Percentiles rank a stretch among this genome's conserved stretches.
phyloP scores from a whole-genome alignment of 306 rosid species.

The Sicyos edulis region DNA sequence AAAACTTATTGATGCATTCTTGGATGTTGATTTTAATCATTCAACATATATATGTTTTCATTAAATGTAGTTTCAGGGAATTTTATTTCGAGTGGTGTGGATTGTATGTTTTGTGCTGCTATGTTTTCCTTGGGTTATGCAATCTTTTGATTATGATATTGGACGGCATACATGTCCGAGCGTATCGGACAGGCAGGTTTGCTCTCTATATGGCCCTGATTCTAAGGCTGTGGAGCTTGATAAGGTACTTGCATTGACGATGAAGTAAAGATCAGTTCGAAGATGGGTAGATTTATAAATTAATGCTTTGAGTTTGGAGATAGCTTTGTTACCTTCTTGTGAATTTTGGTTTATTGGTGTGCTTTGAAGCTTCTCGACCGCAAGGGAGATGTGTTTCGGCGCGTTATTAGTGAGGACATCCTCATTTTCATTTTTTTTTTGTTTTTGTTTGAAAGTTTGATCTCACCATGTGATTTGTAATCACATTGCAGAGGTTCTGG shows the following conservation, averaged over 20 bases:
- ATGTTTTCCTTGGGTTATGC: too few relatives aligned
- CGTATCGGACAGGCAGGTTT: conserved; percentile 21
- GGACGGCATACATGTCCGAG: conserved; percentile 22
- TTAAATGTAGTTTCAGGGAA: too few relatives aligned
- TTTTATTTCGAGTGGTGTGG: too few relatives aligned
- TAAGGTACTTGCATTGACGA: conserved; percentile 26
- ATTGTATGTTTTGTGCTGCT: too few relatives aligned
- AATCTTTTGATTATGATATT: conserved; percentile 1
- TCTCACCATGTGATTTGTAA: not conserved
- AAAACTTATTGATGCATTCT: too few relatives aligned
- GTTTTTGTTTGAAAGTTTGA: conserved; percentile 2
- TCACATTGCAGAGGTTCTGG: conserved; percentile 51
- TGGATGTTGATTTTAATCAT: too few relatives aligned
- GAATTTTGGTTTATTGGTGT: not conserved
- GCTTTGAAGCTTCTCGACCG: not conserved
- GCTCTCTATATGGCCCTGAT: conserved; percentile 14
- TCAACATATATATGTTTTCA: too few relatives aligned
- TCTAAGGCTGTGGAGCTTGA: conserved; percentile 20
- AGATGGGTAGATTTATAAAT: not conserved
- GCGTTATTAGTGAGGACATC: not conserved
- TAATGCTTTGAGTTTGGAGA: not conserved
- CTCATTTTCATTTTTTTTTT: not conserved
- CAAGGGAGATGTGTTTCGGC: not conserved
- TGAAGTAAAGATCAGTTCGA: conserved; percentile 4
- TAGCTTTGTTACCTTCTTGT: not conserved